phyloP scores from a whole-genome alignment of 2,329 filamentous ascomycete species.

The Paecilomyces sp. region DNA sequence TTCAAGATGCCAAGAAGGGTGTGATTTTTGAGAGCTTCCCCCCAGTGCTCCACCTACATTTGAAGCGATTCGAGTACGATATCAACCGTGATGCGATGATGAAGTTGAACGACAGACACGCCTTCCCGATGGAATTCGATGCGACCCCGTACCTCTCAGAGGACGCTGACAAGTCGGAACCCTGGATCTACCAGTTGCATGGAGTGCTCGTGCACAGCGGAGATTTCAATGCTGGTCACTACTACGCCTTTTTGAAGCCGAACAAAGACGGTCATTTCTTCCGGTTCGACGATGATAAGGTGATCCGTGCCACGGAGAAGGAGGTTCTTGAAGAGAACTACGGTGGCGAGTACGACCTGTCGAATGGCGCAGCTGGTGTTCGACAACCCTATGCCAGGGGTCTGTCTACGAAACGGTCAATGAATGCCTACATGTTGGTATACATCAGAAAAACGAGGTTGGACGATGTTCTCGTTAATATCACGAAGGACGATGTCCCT shows the following conservation, averaged over 20 bases:
- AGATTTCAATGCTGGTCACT: conserved; percentile 93
- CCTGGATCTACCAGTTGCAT: conserved; percentile 88
- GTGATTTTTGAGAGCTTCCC: conserved; percentile 96
- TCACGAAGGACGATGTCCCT: conserved; percentile 72
- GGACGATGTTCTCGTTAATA: conserved; percentile 72
- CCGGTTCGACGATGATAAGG: conserved; percentile 94
- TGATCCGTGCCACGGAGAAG: conserved; percentile 84
- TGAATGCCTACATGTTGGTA: conserved; percentile 98
- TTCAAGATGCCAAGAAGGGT: conserved; percentile 95
- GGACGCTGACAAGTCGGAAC: conserved; percentile 77
- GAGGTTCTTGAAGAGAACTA: conserved; percentile 97
- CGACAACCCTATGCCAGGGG: conserved; percentile 59
- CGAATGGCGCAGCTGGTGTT: conserved; percentile 50
- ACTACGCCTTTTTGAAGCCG: conserved; percentile 95
- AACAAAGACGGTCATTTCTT: conserved; percentile 91
- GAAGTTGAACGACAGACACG: conserved; percentile 64
- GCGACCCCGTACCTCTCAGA: conserved; percentile 81
- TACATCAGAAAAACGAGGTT: conserved; percentile 84
- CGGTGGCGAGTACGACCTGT: conserved; percentile 70
- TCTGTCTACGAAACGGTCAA: conserved; percentile 59
- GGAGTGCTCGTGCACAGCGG: conserved; percentile 95
- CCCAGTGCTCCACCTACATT: conserved; percentile 84
- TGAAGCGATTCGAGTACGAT: conserved; percentile 98
- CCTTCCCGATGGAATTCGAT: conserved; percentile 44
- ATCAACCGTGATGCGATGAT: conserved; percentile 95